Conservation (phyloP, 345 rosid genomes). For the Pistacia vera region DNA sequence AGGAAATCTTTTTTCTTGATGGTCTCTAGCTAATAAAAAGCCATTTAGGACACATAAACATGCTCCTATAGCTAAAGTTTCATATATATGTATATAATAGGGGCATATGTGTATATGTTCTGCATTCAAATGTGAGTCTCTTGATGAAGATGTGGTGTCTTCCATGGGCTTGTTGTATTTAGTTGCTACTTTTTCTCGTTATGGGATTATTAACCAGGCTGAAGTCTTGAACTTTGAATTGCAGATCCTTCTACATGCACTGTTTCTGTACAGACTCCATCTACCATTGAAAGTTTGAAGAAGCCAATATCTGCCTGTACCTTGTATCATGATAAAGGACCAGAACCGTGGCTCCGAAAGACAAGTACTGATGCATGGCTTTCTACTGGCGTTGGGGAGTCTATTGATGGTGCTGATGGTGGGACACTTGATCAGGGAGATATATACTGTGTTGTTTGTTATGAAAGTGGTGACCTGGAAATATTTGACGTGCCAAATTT, state of each 20-base stretch:
- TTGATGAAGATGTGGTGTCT: not conserved
- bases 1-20: not conserved
- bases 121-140: not conserved
- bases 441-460: slow-evolving; percentile 86
- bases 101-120: too few species aligned
- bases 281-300: slow-evolving; percentile 66
- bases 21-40: not conserved
- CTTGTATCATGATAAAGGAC: slow-evolving; percentile 91
- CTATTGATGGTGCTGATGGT: slow-evolving; percentile 86
- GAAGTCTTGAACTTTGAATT: slow-evolving; percentile 28
- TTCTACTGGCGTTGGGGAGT: slow-evolving; percentile 81
- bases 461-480: slow-evolving; percentile 81
- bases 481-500: slow-evolving; percentile 94
- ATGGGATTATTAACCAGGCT: slow-evolving; percentile 23
- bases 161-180: not conserved
- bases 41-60: not conserved
- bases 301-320: slow-evolving; percentile 80
- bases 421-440: slow-evolving; percentile 89
- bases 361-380: slow-evolving; percentile 98
- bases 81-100: not conserved
- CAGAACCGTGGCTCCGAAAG: slow-evolving; percentile 96
- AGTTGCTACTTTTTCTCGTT: slow-evolving; percentile 1
- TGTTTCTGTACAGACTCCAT: slow-evolving; percentile 68
- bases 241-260: slow-evolving; percentile 90
- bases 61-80: not conserved